Evolutionary conservation across 1,139 yeast species (phyloP).

Genomic region (Pichia sorboxylosa): DNA sequence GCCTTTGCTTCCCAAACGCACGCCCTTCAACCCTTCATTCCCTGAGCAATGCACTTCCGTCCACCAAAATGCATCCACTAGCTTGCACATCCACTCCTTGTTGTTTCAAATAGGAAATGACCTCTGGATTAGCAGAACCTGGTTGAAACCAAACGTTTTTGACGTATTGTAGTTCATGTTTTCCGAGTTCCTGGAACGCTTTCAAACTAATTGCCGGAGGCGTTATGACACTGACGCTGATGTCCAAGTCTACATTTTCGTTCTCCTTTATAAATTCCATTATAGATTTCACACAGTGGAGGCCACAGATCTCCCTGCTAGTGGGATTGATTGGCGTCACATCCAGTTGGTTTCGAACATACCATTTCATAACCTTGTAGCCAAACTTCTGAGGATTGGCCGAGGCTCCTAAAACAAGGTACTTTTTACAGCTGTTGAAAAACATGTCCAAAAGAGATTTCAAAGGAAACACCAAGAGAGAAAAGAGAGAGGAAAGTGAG

Average conservation of each 20-base stretch:
- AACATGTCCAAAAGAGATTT: too few species aligned
- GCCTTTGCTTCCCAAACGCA: too few species aligned
- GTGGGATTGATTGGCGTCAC: conserved; percentile 61
- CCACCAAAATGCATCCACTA: conserved; percentile 59
- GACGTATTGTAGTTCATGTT: conserved; percentile 22
- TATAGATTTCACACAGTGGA: conserved; percentile 30
- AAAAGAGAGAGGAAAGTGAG: too few species aligned
- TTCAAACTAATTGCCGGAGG: conserved; percentile 52
- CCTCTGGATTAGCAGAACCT: conserved; percentile 54
- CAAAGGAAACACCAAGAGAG: too few species aligned
- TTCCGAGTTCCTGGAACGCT: conserved; percentile 32
- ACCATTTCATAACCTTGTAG: conserved; percentile 60
- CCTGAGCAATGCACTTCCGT: conserved; percentile 40
- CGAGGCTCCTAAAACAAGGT: conserved; percentile 70
- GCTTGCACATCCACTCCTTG: conserved; percentile 30
- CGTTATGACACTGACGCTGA: conserved; percentile 56
- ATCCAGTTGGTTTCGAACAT: conserved; percentile 42
- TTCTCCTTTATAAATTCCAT: conserved; percentile 16
- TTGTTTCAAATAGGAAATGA: conserved; percentile 31
- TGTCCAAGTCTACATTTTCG: conserved; percentile 19
- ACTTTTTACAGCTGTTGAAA: conserved; percentile 19
- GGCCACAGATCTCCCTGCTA: conserved; percentile 34
- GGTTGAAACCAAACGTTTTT: conserved; percentile 77
- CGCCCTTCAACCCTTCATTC: too few species aligned
- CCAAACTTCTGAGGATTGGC: conserved; percentile 58